Percentiles rank a stretch among this genome's conserved stretches.
Evolutionary conservation across 306 rosid genomes (phyloP).

Genomic region (Vigna nakashimae): DNA sequence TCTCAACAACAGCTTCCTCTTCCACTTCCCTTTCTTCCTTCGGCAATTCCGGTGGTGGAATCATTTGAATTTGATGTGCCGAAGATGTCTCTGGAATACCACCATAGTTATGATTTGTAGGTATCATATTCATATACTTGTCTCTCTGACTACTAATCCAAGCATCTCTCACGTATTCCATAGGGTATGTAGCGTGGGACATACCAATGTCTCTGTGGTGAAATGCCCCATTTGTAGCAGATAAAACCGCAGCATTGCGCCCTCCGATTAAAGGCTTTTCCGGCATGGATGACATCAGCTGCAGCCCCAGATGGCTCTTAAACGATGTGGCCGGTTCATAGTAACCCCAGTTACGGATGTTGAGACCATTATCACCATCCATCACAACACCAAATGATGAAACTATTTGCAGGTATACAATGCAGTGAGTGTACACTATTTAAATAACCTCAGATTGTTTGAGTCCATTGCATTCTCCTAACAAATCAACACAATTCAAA

Average conservation of each 20-base stretch:
- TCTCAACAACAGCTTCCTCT: conserved; percentile 63
- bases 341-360: conserved; percentile 95
- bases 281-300: conserved; percentile 86
- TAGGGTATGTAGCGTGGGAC: conserved; percentile 66
- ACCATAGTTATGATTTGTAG: conserved; percentile 61
- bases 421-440: conserved; percentile 30
- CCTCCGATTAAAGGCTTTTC: conserved; percentile 74
- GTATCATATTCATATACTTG: conserved; percentile 73
- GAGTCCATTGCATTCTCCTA: conserved; percentile 36
- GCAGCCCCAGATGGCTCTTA: conserved; percentile 85
- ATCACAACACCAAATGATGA: conserved; percentile 54
- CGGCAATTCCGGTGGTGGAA: conserved; percentile 59
- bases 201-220: conserved; percentile 73
- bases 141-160: conserved; percentile 87
- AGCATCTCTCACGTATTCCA: conserved; percentile 80
- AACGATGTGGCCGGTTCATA: conserved; percentile 75
- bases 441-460: conserved; percentile 41
- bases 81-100: conserved; percentile 71
- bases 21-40: conserved; percentile 74
- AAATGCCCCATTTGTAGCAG: conserved; percentile 62
- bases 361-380: conserved; percentile 91
- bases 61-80: conserved; percentile 69
- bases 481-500: conserved; percentile 38
- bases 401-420: conserved; percentile 40
- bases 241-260: conserved; percentile 63